phyloP scores from a whole-genome alignment of 1,284 basidiomycete species.

The Tilletiaria anomala region DNA sequence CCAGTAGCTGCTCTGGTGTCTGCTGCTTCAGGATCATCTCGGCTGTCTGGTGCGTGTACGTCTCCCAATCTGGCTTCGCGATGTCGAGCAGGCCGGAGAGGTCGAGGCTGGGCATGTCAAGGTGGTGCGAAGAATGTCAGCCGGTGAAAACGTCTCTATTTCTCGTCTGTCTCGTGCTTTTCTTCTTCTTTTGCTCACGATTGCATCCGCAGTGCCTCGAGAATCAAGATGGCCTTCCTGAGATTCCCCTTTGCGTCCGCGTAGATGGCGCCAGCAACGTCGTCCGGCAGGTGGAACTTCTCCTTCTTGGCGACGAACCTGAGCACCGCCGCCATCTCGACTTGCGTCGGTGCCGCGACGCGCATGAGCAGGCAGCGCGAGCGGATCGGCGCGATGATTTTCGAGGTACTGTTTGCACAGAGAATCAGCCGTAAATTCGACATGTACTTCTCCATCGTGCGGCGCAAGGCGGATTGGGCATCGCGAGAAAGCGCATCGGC shows the following conservation, averaged over 20 bases:
- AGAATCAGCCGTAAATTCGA: constrained; percentile 90
- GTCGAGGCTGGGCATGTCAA: constrained; percentile 5
- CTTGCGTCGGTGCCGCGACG: constrained; percentile 68
- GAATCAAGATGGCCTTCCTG: constrained; percentile 80
- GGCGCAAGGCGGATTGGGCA: constrained; percentile 86
- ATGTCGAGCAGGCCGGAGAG: constrained; percentile 53
- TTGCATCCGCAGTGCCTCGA: constrained; percentile 83
- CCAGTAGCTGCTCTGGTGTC: constrained; percentile 75
- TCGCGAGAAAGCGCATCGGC: constrained; percentile 87
- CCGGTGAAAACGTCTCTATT: not conserved
- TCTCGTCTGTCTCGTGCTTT: not conserved
- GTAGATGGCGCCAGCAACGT: constrained; percentile 59
- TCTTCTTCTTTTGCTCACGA: constrained; percentile 7
- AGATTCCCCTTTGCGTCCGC: constrained; percentile 75
- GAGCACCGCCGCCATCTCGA: constrained; percentile 73
- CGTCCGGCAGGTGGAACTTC: constrained; percentile 62
- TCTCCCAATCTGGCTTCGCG: constrained; percentile 95
- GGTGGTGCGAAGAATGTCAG: constrained; percentile 13
- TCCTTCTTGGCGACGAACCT: constrained; percentile 65
- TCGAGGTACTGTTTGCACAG: constrained; percentile 91
- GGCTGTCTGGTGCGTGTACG: constrained; percentile 87
- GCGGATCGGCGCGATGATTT: constrained; percentile 92
- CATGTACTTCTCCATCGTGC: constrained; percentile 99
- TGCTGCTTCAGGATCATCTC: constrained; percentile 85
- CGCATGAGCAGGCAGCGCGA: constrained; percentile 84